phyloP scores from a whole-genome alignment of 2,329 filamentous ascomycete species.

The Pleomassaria siparia region DNA sequence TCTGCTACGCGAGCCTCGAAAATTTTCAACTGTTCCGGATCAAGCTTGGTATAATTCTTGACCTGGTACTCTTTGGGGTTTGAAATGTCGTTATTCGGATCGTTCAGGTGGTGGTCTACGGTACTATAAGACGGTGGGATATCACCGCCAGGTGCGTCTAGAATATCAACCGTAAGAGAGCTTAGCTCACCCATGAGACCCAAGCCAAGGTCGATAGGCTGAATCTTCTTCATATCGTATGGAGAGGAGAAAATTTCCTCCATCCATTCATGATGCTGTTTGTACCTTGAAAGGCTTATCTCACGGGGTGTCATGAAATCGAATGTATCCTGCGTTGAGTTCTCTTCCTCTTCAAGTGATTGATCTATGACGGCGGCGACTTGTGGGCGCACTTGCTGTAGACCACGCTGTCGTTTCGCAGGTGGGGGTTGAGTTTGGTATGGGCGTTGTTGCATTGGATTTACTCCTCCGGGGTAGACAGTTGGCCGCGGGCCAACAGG shows the following conservation, averaged over 20 bases:
- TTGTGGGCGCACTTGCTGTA: constrained; percentile 46
- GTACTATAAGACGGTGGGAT: not conserved
- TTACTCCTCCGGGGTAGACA: constrained; percentile 33
- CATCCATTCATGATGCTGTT: constrained; percentile 98
- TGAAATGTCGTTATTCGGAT: constrained; percentile 16
- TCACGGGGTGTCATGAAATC: constrained; percentile 88
- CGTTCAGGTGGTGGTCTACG: constrained; percentile 15
- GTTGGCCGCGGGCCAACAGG: constrained; percentile 21
- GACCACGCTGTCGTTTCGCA: constrained; percentile 48
- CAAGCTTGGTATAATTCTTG: constrained; percentile 67
- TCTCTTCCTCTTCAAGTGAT: constrained; percentile 82
- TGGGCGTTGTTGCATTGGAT: constrained; percentile 36
- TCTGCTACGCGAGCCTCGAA: constrained; percentile 78
- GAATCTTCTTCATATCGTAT: constrained; percentile 81
- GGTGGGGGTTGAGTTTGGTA: constrained; percentile 45
- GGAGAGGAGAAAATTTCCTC: constrained; percentile 93
- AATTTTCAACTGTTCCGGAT: constrained; percentile 75
- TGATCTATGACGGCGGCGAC: constrained; percentile 39
- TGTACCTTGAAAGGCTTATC: constrained; percentile 82
- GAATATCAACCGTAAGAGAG: constrained; percentile 79
- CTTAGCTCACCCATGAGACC: constrained; percentile 78
- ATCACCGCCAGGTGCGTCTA: constrained; percentile 59
- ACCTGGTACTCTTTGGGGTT: constrained; percentile 33
- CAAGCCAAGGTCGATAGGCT: constrained; percentile 81
- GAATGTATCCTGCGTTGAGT: constrained; percentile 82